These are phyloP conservation scores for Pleurotus salmoneostramineus DNA, from an alignment of 768 basidiomycete species.

Conservation along the genomic window DNA sequence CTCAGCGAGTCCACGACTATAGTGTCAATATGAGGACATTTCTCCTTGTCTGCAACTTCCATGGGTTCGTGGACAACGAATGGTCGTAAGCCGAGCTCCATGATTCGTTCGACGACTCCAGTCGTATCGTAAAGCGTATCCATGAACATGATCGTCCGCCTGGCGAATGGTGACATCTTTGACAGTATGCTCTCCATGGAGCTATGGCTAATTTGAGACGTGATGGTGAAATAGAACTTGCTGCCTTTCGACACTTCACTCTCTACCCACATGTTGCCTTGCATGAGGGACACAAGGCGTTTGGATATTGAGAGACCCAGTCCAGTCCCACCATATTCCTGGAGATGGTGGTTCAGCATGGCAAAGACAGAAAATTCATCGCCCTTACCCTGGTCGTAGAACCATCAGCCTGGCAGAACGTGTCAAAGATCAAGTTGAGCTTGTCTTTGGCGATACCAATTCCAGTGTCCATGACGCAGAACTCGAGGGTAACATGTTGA, in stretches of 20 bases:
- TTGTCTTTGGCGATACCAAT: conserved; percentile 99
- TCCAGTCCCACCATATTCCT: conserved; percentile 98
- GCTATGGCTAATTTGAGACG: conserved; percentile 75
- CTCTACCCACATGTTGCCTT: conserved; percentile 99
- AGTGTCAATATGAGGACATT: conserved; percentile 87
- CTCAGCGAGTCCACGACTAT: conserved; percentile 89
- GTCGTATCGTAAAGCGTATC: conserved; percentile 79
- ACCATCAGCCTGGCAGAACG: conserved; percentile 98
- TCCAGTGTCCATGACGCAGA: conserved; percentile 96
- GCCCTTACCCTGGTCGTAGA: conserved; percentile 84
- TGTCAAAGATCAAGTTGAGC: conserved; percentile 96
- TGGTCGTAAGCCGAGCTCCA: conserved; percentile 75
- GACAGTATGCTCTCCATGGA: conserved; percentile 67
- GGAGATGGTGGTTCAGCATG: conserved; percentile 2
- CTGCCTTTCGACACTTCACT: conserved; percentile 90
- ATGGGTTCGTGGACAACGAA: conserved; percentile 73
- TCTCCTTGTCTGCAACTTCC: conserved; percentile 80
- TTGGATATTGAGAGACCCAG: conserved; percentile 97
- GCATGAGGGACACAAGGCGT: conserved; percentile 94
- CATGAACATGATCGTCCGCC: conserved; percentile 87
- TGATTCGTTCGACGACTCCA: conserved; percentile 71
- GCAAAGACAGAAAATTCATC: background rate
- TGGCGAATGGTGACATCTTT: conserved; percentile 85
- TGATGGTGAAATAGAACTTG: conserved; percentile 96
- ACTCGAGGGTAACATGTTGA: conserved; percentile 85